These are phyloP conservation scores for Sugiyamaella floridensis DNA, from an alignment of 805 yeast species.

Conservation along the genomic window DNA sequence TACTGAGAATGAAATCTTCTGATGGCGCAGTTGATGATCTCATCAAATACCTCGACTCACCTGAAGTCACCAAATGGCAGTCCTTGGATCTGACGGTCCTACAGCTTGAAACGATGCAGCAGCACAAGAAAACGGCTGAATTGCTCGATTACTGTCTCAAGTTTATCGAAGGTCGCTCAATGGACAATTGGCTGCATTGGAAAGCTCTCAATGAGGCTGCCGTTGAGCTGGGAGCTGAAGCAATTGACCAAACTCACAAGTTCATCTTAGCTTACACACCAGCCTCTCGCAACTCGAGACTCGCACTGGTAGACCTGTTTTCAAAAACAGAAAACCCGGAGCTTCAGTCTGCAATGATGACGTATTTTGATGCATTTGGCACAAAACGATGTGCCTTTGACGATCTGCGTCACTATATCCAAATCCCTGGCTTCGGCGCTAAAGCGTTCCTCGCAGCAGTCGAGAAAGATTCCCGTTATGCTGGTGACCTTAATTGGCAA, in stretches of 20 bases:
- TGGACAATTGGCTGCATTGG: conserved; percentile 80
- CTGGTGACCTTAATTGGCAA: conserved; percentile 19
- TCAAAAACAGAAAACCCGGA: conserved; percentile 10
- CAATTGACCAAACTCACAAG: conserved; percentile 26
- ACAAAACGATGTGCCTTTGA: conserved; percentile 57
- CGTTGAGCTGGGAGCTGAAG: conserved; percentile 28
- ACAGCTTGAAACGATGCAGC: conserved; percentile 37
- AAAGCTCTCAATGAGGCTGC: conserved; percentile 45
- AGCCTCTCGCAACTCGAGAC: conserved; percentile 46
- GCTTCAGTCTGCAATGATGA: conserved; percentile 19
- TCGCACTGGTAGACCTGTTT: conserved; percentile 48
- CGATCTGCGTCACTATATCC: conserved; percentile 43
- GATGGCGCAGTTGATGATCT: conserved; percentile 26
- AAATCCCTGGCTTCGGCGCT: conserved; percentile 20
- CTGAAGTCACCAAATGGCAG: conserved; percentile 23
- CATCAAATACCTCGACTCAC: conserved; percentile 25
- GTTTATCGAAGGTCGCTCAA: conserved; percentile 40
- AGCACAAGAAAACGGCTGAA: conserved; percentile 37
- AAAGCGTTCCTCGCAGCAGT: conserved; percentile 16
- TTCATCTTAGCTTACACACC: conserved; percentile 29
- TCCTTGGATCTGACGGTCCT: conserved; percentile 57
- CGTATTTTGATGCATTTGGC: conserved; percentile 43
- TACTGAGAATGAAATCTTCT: conserved; percentile 36
- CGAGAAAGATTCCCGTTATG: conserved; percentile 14
- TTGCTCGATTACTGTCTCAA: conserved; percentile 37